phyloP scores from a whole-genome alignment of 108 stramenopile genomes.

The Nitzschia sp. region DNA sequence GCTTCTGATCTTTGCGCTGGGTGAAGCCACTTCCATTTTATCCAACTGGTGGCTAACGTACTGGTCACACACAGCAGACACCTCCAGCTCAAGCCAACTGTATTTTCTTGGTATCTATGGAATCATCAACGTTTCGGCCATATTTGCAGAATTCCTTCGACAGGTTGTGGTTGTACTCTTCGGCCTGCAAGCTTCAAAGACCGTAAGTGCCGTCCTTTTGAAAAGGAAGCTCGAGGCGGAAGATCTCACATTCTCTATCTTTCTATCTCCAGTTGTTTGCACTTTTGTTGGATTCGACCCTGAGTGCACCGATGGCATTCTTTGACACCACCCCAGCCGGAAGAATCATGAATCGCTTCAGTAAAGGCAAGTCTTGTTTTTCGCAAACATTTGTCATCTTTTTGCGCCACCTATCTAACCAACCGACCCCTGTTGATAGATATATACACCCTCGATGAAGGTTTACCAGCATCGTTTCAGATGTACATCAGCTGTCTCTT shows the following conservation, averaged over 20 bases:
- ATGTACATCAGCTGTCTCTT: slow-evolving; percentile 64
- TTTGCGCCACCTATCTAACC: background rate
- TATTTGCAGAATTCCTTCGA: slow-evolving; percentile 51
- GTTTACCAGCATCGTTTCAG: slow-evolving; percentile 59
- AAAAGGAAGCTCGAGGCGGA: too few relatives aligned
- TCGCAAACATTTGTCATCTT: background rate
- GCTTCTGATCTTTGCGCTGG: slow-evolving; percentile 47
- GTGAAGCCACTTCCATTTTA: slow-evolving; percentile 46
- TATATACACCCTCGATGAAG: slow-evolving; percentile 93
- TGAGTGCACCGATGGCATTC: slow-evolving; percentile 89
- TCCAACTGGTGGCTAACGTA: slow-evolving; percentile 71
- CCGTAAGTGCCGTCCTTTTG: too few relatives aligned
- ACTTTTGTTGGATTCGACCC: slow-evolving; percentile 51
- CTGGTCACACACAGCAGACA: slow-evolving; percentile 30
- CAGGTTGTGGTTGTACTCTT: slow-evolving; percentile 49
- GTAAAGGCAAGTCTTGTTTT: slow-evolving; percentile 41
- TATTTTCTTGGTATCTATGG: slow-evolving; percentile 70
- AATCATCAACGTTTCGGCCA: slow-evolving; percentile 55
- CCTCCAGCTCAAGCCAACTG: slow-evolving; percentile 9
- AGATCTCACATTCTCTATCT: background rate
- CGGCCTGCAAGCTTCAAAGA: slow-evolving; percentile 53
- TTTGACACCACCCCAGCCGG: slow-evolving; percentile 67
- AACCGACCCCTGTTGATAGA: slow-evolving; percentile 50
- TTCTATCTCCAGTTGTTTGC: slow-evolving; percentile 39
- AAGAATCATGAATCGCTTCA: slow-evolving; percentile 58